Evolutionary conservation across 2,329 filamentous ascomycete species (phyloP), one percentile per base, ranked within the genome.

Genomic region (Pseudogymnoascus sp.): DNA sequence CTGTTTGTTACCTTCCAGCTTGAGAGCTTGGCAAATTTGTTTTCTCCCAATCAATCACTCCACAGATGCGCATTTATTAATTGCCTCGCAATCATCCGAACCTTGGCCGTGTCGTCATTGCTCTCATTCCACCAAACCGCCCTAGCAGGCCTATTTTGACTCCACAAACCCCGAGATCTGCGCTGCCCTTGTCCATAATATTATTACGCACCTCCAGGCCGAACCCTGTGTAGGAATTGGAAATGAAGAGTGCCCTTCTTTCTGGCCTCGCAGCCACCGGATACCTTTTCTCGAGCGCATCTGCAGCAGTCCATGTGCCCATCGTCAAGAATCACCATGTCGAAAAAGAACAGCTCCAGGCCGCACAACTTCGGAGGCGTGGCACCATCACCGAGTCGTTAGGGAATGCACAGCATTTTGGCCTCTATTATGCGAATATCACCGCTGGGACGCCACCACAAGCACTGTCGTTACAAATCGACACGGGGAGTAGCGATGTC

Each of bases 401-500:
- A 16, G 37, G 47, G 26, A 61, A 67, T 29, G 50, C 61, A 19
- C 29, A 44, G 42, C 31, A 61, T 14, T 31, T 42, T n/a, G 60
- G 64, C 13, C 62, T 66, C 5, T 86, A 86, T 74, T 84, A 80
- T 70, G 79, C 81, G 42, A 77, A 83, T 61, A 78, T 87, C 44
- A 74, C 75, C n/a, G 73, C 87, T 44, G 85, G 85, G 60, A 85
- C 83, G 0, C 85, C 85, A 0, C 75, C 77, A 0, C 85, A 87
- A 72, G 72, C 73, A 2, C 72, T 86, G 60, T 77, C 73, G 62
- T 76, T 87, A 68, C 76, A 83, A 62, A 78, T 87, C 66, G 85
- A 87, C 72, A 87, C 85, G 2, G 85, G 85, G 29, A 86, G 82
- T 71, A 85, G 81, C 67, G 85, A 87, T 70, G 80, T 84, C 3